Evolutionary conservation across 805 yeast genomes (phyloP).

Genomic region (Barnettozyma populi): DNA sequence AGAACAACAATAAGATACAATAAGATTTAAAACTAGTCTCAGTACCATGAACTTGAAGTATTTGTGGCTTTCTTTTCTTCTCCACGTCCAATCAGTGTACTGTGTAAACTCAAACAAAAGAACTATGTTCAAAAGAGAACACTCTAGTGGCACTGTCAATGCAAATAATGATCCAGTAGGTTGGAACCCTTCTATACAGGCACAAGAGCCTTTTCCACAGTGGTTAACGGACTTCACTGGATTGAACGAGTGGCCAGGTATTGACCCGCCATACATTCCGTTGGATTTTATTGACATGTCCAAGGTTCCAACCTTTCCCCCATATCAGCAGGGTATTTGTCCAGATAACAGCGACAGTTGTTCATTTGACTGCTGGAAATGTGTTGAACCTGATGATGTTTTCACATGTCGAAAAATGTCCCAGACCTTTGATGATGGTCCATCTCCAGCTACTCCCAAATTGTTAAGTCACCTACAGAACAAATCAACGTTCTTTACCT

Average conservation of each 20-base stretch:
- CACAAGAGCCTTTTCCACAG: slow-evolving; percentile 54
- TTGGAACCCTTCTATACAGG: slow-evolving; percentile 22
- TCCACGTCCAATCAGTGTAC: background rate
- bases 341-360: slow-evolving; percentile 50
- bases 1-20: background rate
- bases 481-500: slow-evolving; percentile 75
- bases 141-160: background rate
- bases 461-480: slow-evolving; percentile 48
- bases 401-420: slow-evolving; percentile 67
- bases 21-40: background rate
- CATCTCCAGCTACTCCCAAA: slow-evolving; percentile 62
- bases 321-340: slow-evolving; percentile 58
- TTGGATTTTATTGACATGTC: slow-evolving; percentile 60
- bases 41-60: background rate
- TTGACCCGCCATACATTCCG: slow-evolving; percentile 84
- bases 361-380: slow-evolving; percentile 81
- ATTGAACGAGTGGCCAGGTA: slow-evolving; percentile 74
- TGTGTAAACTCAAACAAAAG: background rate
- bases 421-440: slow-evolving; percentile 96
- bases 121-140: background rate
- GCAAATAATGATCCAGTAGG: slow-evolving; percentile 20
- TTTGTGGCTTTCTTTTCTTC: background rate
- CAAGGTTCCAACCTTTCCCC: slow-evolving; percentile 43
- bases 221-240: slow-evolving; percentile 82
- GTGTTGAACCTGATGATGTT: slow-evolving; percentile 72